Conservation (phyloP, 805 yeast species). For the Candida bentonensis region DNA sequence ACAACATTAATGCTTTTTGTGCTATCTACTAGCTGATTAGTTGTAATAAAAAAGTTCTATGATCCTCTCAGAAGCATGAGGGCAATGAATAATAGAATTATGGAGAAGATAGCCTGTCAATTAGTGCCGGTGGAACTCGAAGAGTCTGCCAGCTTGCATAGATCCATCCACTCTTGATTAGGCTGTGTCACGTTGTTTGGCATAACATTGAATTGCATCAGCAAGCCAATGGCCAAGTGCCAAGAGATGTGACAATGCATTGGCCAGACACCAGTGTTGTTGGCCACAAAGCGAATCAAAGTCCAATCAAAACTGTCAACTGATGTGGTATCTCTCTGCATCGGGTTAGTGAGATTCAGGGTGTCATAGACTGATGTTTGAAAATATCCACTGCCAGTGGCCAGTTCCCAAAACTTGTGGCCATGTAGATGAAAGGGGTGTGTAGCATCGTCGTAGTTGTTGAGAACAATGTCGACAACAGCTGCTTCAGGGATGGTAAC, state of each 20-base stretch:
- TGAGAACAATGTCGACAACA: conserved; percentile 60
- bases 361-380: conserved; percentile 30
- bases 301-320: conserved; percentile 56
- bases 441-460: conserved; percentile 71
- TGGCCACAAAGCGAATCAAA: conserved; percentile 57
- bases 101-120: too few species aligned
- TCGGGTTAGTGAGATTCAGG: conserved; percentile 28
- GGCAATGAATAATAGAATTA: too few species aligned
- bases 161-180: background rate
- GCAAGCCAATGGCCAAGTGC: conserved; percentile 77
- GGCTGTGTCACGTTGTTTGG: background rate
- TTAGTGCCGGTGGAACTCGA: too few species aligned
- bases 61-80: too few species aligned
- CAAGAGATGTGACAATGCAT: conserved; percentile 88
- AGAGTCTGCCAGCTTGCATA: background rate
- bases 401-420: conserved; percentile 64
- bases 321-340: conserved; percentile 57
- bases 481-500: conserved; percentile 45
- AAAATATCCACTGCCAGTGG: conserved; percentile 37
- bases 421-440: conserved; percentile 97
- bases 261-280: conserved; percentile 89
- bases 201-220: conserved; percentile 29
- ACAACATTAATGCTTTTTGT: too few species aligned
- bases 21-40: too few species aligned
- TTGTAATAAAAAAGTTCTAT: too few species aligned